phyloP scores from a whole-genome alignment of 192 early-diverging fungal species.

The Coemansia reversa region DNA sequence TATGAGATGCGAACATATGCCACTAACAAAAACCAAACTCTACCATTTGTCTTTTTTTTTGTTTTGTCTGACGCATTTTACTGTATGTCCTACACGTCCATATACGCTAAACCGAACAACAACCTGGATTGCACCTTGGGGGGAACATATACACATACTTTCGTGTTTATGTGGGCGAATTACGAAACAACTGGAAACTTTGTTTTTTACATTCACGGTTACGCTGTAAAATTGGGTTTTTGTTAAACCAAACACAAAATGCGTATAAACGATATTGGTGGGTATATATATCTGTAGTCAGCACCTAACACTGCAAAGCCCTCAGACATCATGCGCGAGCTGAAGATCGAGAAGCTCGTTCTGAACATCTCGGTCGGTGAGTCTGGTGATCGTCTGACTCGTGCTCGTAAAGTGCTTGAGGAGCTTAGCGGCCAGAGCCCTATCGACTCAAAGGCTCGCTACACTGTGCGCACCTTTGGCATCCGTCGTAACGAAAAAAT shows the following conservation, averaged over 20 bases:
- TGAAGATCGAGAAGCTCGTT: conserved; percentile 99
- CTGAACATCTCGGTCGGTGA: conserved; percentile 99
- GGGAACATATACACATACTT: no score
- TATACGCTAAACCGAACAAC: no score
- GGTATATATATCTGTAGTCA: conserved; percentile 38
- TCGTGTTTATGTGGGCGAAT: no score
- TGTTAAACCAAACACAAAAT: background rate
- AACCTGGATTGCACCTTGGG: no score
- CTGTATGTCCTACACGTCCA: no score
- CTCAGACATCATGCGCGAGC: conserved; percentile 93
- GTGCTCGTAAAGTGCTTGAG: conserved; percentile 99
- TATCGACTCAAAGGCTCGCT: conserved; percentile 99
- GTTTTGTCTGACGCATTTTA: no score
- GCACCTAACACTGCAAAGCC: conserved; percentile 70
- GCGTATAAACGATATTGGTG: background rate
- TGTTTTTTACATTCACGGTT: no score
- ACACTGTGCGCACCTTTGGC: conserved; percentile 99
- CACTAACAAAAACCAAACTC: no score
- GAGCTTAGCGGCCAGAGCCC: conserved; percentile 99
- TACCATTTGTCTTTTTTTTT: no score
- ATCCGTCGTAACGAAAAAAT: conserved; percentile 99
- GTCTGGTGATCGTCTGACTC: conserved; percentile 98
- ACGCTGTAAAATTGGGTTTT: background rate
- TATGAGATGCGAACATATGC: no score
- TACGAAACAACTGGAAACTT: no score